phyloP scores from a whole-genome alignment of 1,139 yeast genomes.

The Yamadazyma triangularis region DNA sequence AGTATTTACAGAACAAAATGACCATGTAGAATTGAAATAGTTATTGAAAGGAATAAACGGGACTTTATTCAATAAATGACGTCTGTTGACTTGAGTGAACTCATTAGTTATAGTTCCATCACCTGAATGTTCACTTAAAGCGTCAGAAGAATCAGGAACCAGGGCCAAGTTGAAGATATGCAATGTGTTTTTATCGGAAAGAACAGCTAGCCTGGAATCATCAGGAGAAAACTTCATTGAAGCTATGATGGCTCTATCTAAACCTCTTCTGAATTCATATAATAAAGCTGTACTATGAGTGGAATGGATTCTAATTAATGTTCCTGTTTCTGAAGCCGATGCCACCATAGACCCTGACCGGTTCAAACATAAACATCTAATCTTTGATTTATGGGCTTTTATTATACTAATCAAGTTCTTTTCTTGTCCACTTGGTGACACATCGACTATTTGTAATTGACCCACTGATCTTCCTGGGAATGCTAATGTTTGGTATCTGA shows the following conservation, averaged over 20 bases:
- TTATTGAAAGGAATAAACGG: slow-evolving; percentile 59
- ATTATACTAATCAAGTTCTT: slow-evolving; percentile 64
- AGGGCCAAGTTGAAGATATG: slow-evolving; percentile 66
- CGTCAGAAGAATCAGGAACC: slow-evolving; percentile 2
- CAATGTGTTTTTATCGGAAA: slow-evolving; percentile 84
- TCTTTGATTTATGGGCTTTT: slow-evolving; percentile 75
- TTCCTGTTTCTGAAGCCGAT: slow-evolving; percentile 84
- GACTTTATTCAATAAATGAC: slow-evolving; percentile 63
- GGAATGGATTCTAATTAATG: slow-evolving; percentile 76
- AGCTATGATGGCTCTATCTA: slow-evolving; percentile 76
- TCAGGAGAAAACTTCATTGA: slow-evolving; percentile 82
- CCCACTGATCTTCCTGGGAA: slow-evolving; percentile 71
- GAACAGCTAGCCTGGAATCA: slow-evolving; percentile 71
- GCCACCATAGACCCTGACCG: slow-evolving; percentile 78
- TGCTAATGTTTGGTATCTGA: slow-evolving; percentile 52
- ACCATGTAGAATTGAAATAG: slow-evolving; percentile 86
- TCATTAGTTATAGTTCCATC: slow-evolving; percentile 5
- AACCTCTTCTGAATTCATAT: slow-evolving; percentile 82
- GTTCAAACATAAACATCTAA: slow-evolving; percentile 65
- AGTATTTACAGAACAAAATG: slow-evolving; percentile 76
- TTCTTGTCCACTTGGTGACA: slow-evolving; percentile 57
- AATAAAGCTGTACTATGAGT: slow-evolving; percentile 66
- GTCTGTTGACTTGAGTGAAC: slow-evolving; percentile 38
- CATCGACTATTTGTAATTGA: slow-evolving; percentile 74
- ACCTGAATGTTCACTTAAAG: slow-evolving; percentile 6